Conservation (phyloP, 257 asterid species). For the Nicotiana tomentosiformis region DNA sequence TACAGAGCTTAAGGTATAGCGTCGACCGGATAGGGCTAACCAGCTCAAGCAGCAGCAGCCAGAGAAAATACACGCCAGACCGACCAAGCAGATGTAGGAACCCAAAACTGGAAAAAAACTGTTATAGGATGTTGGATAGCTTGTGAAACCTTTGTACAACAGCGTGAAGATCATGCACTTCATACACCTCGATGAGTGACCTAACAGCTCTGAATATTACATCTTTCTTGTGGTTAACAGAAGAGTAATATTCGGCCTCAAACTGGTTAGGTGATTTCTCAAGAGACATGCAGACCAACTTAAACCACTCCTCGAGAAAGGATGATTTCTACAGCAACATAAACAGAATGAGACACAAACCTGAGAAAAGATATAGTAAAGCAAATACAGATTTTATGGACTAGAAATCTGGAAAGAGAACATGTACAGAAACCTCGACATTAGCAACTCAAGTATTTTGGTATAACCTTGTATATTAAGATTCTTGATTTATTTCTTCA, state of each 20-base stretch:
- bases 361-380: background rate
- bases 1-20: background rate
- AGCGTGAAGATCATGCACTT: conserved; percentile 35
- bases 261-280: conserved; percentile 37
- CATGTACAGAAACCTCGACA: background rate
- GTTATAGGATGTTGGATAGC: conserved; percentile 25
- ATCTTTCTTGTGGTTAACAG: conserved; percentile 54
- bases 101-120: background rate
- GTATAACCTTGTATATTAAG: background rate
- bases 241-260: conserved; percentile 27
- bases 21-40: background rate
- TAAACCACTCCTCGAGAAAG: conserved; percentile 75
- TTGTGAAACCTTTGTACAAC: conserved; percentile 48
- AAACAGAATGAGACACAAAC: background rate
- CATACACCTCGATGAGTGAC: conserved; percentile 55
- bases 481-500: background rate
- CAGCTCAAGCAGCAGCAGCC: conserved; percentile 4
- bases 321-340: conserved; percentile 50
- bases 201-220: conserved; percentile 43
- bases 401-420: conserved; percentile 1
- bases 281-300: conserved; percentile 54
- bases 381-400: background rate
- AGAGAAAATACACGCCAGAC: background rate
- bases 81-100: background rate
- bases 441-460: background rate